Conservation (phyloP, 176 grass and related monocot genomes). For the Hordeum marinum region DNA sequence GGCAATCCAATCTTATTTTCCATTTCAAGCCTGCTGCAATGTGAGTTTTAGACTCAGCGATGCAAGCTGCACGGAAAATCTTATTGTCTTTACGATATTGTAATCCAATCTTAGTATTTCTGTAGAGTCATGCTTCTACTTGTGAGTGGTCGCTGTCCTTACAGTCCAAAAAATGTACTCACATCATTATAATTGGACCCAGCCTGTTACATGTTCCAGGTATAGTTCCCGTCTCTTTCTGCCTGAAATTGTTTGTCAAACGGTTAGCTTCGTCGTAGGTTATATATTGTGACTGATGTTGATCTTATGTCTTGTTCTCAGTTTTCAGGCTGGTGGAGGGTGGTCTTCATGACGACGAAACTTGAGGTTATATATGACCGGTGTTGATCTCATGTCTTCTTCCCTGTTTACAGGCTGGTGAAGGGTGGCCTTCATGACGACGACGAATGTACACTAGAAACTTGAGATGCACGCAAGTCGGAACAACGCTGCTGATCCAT, state of each 20-base stretch:
- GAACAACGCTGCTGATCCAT: conserved; percentile 23
- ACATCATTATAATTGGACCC: not conserved
- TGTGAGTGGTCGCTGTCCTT: conserved; percentile 7
- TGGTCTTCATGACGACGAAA: conserved; percentile 30
- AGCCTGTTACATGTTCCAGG: conserved; percentile 11
- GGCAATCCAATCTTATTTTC: not conserved
- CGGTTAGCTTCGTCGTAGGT: not conserved
- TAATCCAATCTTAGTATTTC: not conserved
- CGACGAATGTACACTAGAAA: conserved; percentile 6
- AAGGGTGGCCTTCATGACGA: conserved; percentile 38
- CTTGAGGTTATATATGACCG: not conserved
- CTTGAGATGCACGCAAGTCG: conserved; percentile 24
- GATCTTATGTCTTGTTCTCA: not conserved
- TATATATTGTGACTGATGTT: not conserved
- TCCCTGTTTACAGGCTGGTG: conserved; percentile 35
- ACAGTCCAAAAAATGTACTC: not conserved
- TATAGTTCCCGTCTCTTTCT: not conserved
- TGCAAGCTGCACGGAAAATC: not conserved
- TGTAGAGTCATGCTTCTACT: not conserved
- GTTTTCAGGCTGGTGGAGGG: conserved; percentile 39
- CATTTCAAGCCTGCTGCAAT: not conserved
- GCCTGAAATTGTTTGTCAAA: not conserved
- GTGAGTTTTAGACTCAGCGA: not conserved
- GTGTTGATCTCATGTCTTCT: not conserved
- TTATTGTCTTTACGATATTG: not conserved